Conservation (phyloP, 345 rosid species). For the Hibiscus syriacus region DNA sequence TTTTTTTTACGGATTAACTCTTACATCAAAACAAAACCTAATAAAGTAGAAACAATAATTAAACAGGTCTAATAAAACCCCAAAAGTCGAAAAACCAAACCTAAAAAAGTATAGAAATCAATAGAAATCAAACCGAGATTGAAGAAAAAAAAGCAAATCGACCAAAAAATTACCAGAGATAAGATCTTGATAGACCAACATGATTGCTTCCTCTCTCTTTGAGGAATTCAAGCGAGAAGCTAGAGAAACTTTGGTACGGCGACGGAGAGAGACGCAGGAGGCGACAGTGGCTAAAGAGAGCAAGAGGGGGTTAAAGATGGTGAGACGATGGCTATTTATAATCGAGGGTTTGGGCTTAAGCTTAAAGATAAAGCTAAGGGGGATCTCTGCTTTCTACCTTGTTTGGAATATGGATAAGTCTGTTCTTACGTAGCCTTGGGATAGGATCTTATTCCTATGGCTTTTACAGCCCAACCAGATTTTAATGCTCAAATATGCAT, state of each 20-base stretch:
- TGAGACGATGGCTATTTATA: constrained; percentile 15
- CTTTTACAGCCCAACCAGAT: too few relatives aligned
- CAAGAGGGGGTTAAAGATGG: background rate
- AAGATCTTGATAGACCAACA: constrained; percentile 93
- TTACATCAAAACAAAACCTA: background rate
- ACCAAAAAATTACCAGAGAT: constrained; percentile 39
- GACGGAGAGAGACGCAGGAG: constrained; percentile 23
- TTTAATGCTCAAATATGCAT: too few relatives aligned
- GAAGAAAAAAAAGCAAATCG: background rate
- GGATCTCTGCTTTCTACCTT: background rate
- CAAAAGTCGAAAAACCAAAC: background rate
- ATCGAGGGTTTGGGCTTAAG: constrained; percentile 33
- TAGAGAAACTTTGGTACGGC: background rate
- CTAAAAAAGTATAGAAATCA: background rate
- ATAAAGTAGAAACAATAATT: background rate
- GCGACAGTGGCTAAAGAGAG: constrained; percentile 19
- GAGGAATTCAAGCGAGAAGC: constrained; percentile 19
- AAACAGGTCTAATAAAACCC: constrained; percentile 1
- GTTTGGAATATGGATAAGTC: background rate
- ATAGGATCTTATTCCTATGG: background rate
- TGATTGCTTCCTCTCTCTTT: constrained; percentile 42
- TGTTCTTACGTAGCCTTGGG: background rate
- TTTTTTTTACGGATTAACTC: background rate
- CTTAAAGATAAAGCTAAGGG: background rate
- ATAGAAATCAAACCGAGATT: background rate